Evolutionary conservation across 202 grass and related monocot species (phyloP), one percentile per base, ranked within the genome.

Genomic region (Setaria italica): DNA sequence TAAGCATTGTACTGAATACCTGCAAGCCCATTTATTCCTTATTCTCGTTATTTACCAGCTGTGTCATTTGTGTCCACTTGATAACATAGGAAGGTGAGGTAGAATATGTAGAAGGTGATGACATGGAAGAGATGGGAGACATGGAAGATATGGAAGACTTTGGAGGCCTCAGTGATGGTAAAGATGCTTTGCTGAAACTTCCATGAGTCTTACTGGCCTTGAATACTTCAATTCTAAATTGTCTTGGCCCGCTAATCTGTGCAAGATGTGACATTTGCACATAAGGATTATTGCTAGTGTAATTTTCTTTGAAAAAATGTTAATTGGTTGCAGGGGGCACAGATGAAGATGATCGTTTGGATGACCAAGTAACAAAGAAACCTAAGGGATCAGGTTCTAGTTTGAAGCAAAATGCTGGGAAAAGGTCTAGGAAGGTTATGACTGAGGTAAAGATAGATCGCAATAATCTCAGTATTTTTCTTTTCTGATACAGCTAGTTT

Each of bases 21-120:
- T 67, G 66, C 47, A 62, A 80, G 45, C 33, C 37, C 50, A 49
- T 74, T 70, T 70, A 15, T n/a, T 81, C 25, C n/a, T 70, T 89
- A 42, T 79, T 86, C 62, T 78, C 8, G 66, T 11, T 41, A 41
- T 59, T 62, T 37, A 46, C 12, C 50, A 53, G 71, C 53, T 81
- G 93, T 68, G 15, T 54, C 20, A 59, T 76, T 80, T 84, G 21
- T 76, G 78, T 62, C 78, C 63, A 81, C 88, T 60, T 58, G 41
- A 33, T 30, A 72, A 89, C 56, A 60, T 71, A 94, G 91, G 96
- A 90, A 55, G 62, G 47, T 47, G 91, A 88, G 82, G 34, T 95
- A 42, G 91, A 95, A 74, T 99, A 92, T 91, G 88, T 99, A 20
- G 93, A 98, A 89, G 90, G 87, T 80, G 90, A 90, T 89, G 91